A percentile compares a stretch with the other conserved stretches of the same genome.
Evolutionary conservation across 2,329 filamentous ascomycete genomes (phyloP).

Genomic region (Coniochaeta hoffmannii): DNA sequence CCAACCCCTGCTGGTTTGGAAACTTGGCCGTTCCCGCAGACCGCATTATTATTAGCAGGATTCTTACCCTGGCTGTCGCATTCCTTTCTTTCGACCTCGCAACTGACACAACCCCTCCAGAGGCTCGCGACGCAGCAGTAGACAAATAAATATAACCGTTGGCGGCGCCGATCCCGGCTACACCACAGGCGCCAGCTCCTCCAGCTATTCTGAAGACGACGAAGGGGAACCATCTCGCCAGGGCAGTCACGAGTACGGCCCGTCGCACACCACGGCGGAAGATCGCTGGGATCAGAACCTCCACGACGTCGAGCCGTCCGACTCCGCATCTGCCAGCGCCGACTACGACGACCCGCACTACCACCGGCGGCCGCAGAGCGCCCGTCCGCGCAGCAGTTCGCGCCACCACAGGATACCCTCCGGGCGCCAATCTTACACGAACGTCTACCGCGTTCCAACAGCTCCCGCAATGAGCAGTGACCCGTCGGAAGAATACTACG

Average conservation of each 20-base stretch:
- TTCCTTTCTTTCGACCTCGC: slow-evolving; percentile 5
- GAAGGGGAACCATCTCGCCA: slow-evolving; percentile 30
- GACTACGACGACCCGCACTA: slow-evolving; percentile 22
- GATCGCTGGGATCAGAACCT: slow-evolving; percentile 28
- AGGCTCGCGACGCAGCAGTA: slow-evolving; percentile 7
- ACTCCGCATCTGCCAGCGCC: slow-evolving; percentile 47
- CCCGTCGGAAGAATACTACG: slow-evolving; percentile 51
- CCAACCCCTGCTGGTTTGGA: neutral
- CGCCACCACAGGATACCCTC: slow-evolving; percentile 29
- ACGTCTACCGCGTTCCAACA: slow-evolving; percentile 22
- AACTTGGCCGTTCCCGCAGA: neutral
- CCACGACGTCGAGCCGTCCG: slow-evolving; percentile 47
- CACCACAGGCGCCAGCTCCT: slow-evolving; percentile 11
- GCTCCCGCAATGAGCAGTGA: slow-evolving; percentile 54
- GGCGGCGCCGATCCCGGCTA: slow-evolving; percentile 22
- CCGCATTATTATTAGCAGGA: neutral
- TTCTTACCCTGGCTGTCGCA: neutral
- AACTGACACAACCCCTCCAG: slow-evolving; percentile 2
- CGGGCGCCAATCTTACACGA: slow-evolving; percentile 22
- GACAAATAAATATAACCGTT: slow-evolving; percentile 12
- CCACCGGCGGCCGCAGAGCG: slow-evolving; percentile 23
- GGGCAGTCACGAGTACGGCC: slow-evolving; percentile 21
- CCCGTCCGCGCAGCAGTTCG: slow-evolving; percentile 26
- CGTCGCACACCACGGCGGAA: slow-evolving; percentile 27
- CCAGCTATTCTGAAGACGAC: slow-evolving; percentile 26